These are phyloP conservation scores for Choiromyces venosus DNA, from an alignment of 495 filamentous ascomycete genomes.

Conservation along the genomic window DNA sequence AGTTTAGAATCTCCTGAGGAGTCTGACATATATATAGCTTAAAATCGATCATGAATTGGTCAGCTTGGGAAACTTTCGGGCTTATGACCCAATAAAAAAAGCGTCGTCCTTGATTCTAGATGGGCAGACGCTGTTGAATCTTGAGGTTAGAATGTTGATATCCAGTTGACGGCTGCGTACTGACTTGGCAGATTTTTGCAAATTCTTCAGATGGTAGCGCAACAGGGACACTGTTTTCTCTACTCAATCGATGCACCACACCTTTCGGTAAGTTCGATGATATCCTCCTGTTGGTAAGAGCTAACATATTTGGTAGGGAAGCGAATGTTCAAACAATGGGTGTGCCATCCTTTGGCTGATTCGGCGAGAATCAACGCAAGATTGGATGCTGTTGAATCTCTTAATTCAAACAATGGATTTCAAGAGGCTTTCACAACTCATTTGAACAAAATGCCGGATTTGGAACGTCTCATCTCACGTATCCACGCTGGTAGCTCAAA, in stretches of 20 bases:
- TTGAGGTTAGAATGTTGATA: conserved; percentile 53
- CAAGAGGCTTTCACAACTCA: conserved; percentile 79
- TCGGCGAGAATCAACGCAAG: conserved; percentile 81
- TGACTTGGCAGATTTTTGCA: conserved; percentile 59
- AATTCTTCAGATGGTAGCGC: conserved; percentile 84
- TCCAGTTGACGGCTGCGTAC: background rate
- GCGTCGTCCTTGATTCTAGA: conserved; percentile 89
- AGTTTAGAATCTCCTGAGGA: background rate
- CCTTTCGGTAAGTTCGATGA: conserved; percentile 61
- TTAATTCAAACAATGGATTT: conserved; percentile 73
- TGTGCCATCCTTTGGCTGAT: conserved; percentile 90
- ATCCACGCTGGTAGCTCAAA: conserved; percentile 87
- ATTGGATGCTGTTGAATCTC: conserved; percentile 89
- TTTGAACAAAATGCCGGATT: conserved; percentile 83
- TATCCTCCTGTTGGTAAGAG: background rate
- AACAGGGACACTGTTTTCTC: conserved; percentile 80
- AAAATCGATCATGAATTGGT: conserved; percentile 86
- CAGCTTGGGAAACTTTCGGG: conserved; percentile 81
- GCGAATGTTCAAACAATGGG: conserved; percentile 93
- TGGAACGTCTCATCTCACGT: conserved; percentile 89
- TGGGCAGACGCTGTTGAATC: conserved; percentile 93
- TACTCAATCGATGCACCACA: conserved; percentile 91
- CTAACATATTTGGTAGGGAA: conserved; percentile 48
- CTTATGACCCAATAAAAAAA: conserved; percentile 92
- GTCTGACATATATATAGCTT: conserved; percentile 44